phyloP scores from a whole-genome alignment of 2,329 filamentous ascomycete species.

The Alternaria sp. region DNA sequence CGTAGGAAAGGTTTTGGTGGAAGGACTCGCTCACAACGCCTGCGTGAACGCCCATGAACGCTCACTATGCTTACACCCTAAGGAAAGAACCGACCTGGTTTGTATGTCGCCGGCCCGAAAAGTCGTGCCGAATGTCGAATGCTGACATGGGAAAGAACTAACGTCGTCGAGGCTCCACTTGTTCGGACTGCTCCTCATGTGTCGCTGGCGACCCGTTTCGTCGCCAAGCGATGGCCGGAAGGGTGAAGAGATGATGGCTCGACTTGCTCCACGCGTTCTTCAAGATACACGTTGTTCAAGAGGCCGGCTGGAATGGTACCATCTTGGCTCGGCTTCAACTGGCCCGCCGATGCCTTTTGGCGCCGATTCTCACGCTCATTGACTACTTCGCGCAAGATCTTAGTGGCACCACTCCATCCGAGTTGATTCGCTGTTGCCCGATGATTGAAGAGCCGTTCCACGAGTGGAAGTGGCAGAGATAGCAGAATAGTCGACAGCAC shows the following conservation, averaged over 20 bases:
- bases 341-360: constrained; percentile 37
- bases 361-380: constrained; percentile 53
- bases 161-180: background rate
- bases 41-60: constrained; percentile 37
- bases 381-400: constrained; percentile 51
- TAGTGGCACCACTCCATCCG: constrained; percentile 48
- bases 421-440: constrained; percentile 58
- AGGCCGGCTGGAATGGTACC: constrained; percentile 25
- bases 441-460: constrained; percentile 71
- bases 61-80: constrained; percentile 47
- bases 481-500: constrained; percentile 71
- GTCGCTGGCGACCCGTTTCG: constrained; percentile 18
- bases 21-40: constrained; percentile 29
- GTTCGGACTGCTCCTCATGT: constrained; percentile 6
- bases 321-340: constrained; percentile 31
- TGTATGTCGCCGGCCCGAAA: constrained; percentile 12
- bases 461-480: constrained; percentile 71
- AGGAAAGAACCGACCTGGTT: constrained; percentile 25
- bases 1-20: constrained; percentile 17
- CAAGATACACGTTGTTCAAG: constrained; percentile 38
- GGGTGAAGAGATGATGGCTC: constrained; percentile 45
- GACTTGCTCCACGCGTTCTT: constrained; percentile 46
- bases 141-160: constrained; percentile 8
- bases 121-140: constrained; percentile 13
- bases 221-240: constrained; percentile 46